Percentiles rank a stretch among this genome's conserved stretches.
phyloP scores from a whole-genome alignment of 495 filamentous ascomycete genomes.

The Podospora conica region DNA sequence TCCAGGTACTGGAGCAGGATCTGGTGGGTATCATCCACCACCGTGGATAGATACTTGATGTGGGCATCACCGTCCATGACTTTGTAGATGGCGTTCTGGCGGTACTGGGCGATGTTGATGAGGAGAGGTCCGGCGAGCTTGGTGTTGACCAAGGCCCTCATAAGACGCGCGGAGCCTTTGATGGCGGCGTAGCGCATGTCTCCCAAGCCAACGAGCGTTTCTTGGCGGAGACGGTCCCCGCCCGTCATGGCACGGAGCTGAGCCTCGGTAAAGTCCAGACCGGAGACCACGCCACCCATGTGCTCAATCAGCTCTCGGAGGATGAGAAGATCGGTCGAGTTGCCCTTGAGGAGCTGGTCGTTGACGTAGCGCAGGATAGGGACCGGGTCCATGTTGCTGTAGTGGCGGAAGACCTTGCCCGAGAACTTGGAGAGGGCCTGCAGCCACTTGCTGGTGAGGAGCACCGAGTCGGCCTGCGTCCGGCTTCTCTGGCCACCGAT shows the following conservation, averaged over 20 bases:
- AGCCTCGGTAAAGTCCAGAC: constrained; percentile 75
- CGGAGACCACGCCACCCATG: constrained; percentile 87
- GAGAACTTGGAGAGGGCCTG: constrained; percentile 77
- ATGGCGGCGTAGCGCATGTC: constrained; percentile 66
- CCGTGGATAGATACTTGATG: constrained; percentile 73
- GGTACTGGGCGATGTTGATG: constrained; percentile 83
- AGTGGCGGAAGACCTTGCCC: constrained; percentile 78
- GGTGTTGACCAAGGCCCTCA: constrained; percentile 67
- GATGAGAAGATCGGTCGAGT: constrained; percentile 80
- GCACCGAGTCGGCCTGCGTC: constrained; percentile 69
- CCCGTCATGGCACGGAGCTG: constrained; percentile 84
- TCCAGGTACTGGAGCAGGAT: constrained; percentile 85
- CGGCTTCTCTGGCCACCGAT: constrained; percentile 70
- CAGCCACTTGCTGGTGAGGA: constrained; percentile 86
- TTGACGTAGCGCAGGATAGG: constrained; percentile 88
- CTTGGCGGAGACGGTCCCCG: constrained; percentile 68
- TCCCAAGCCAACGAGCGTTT: constrained; percentile 67
- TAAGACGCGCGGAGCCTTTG: constrained; percentile 64
- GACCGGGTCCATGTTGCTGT: constrained; percentile 70
- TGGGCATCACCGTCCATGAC: constrained; percentile 60
- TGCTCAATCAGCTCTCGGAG: constrained; percentile 79
- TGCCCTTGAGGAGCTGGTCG: constrained; percentile 70
- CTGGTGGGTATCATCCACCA: constrained; percentile 84
- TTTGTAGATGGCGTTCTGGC: constrained; percentile 70
- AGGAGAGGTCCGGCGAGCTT: constrained; percentile 71